phyloP scores from a whole-genome alignment of 306 rosid species.

The Parietaria judaica region DNA sequence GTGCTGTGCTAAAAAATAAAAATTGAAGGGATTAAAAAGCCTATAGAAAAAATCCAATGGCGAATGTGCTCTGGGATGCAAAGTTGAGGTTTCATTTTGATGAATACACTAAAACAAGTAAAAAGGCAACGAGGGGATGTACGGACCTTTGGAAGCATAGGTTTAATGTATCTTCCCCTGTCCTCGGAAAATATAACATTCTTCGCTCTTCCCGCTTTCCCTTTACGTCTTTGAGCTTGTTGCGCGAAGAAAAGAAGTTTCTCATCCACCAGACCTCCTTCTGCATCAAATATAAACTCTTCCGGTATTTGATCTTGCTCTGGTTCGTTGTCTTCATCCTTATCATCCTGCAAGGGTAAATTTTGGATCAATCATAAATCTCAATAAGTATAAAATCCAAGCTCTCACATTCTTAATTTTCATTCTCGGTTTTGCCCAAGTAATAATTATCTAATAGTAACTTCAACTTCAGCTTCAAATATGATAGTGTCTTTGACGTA shows the following conservation, averaged over 20 bases:
- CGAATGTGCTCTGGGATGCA: too few relatives aligned
- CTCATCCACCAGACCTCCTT: slow-evolving; percentile 96
- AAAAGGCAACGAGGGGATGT: slow-evolving; percentile 2
- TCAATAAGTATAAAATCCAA: background rate
- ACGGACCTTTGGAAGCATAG: slow-evolving; percentile 90
- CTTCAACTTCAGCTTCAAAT: background rate
- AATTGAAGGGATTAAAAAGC: too few relatives aligned
- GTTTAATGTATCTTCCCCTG: slow-evolving; percentile 91
- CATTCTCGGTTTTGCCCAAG: too few relatives aligned
- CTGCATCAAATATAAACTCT: slow-evolving; percentile 91
- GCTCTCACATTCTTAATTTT: too few relatives aligned
- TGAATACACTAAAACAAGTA: background rate
- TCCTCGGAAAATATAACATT: slow-evolving; percentile 97
- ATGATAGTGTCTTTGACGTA: slow-evolving; percentile 8
- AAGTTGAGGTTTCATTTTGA: background rate
- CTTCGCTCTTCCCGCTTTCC: slow-evolving; percentile 97
- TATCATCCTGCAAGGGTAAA: slow-evolving; percentile 52
- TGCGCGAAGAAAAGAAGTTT: slow-evolving; percentile 97
- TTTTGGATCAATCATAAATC: slow-evolving; percentile 20
- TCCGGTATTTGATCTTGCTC: slow-evolving; percentile 85
- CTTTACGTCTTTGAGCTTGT: slow-evolving; percentile 87
- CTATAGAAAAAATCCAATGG: too few relatives aligned
- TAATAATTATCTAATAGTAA: too few relatives aligned
- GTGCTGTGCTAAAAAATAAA: too few relatives aligned
- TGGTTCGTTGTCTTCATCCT: slow-evolving; percentile 72